These are phyloP conservation scores for Yamagishiella unicocca DNA, from an alignment of 139 green algal genomes.

Conservation along the genomic window DNA sequence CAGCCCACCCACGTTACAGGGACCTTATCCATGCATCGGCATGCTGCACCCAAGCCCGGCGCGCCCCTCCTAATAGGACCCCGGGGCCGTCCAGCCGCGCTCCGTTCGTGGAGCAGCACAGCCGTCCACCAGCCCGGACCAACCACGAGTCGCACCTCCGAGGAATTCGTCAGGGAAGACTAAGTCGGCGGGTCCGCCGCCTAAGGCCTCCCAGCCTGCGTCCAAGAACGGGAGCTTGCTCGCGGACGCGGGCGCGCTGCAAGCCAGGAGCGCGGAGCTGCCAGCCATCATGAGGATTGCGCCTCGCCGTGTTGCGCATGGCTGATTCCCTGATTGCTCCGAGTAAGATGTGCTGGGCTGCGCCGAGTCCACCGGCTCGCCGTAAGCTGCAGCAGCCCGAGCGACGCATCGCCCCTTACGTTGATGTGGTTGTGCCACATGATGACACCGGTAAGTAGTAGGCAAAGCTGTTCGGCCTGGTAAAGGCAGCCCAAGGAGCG, in stretches of 20 bases:
- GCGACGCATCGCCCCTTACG: too few species aligned
- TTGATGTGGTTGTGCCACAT: too few species aligned
- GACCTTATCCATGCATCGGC: too few species aligned
- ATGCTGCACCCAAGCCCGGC: too few species aligned
- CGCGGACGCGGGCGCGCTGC: background rate
- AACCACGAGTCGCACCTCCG: constrained; percentile 36
- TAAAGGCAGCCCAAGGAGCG: too few species aligned
- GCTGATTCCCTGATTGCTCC: background rate
- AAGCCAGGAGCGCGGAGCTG: background rate
- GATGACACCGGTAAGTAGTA: too few species aligned
- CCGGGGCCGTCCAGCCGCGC: too few species aligned
- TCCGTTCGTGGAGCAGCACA: background rate
- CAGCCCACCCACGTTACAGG: too few species aligned
- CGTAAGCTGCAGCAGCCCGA: too few species aligned
- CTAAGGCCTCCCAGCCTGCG: constrained; percentile 63
- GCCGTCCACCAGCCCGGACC: background rate
- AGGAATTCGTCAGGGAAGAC: constrained; percentile 73
- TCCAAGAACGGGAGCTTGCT: constrained; percentile 24
- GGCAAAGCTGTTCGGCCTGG: too few species aligned
- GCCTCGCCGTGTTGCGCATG: background rate
- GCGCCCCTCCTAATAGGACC: too few species aligned
- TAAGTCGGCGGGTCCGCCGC: constrained; percentile 72
- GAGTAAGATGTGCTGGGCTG: constrained; percentile 23
- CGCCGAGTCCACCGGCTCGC: background rate
- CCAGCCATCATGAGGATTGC: background rate